These are phyloP conservation scores for Pichia sp. DNA, from an alignment of 1,139 yeast species.

Conservation along the genomic window DNA sequence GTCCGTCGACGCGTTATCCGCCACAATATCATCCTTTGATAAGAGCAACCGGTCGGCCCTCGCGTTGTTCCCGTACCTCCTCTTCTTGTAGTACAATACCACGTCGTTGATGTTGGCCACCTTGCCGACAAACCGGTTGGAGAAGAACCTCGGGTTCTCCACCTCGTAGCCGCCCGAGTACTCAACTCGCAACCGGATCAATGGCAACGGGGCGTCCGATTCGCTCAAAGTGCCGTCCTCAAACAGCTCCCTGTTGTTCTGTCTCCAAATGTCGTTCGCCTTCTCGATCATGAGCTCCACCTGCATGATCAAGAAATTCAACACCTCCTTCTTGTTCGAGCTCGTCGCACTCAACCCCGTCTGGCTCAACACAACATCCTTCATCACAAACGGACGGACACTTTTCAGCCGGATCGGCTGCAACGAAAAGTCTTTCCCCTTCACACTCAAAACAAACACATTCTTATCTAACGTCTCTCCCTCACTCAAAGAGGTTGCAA, in stretches of 20 bases:
- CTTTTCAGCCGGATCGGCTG: slow-evolving; percentile 66
- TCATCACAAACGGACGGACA: slow-evolving; percentile 80
- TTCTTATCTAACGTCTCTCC: slow-evolving; percentile 78
- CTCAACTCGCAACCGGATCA: slow-evolving; percentile 78
- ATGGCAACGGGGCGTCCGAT: slow-evolving; percentile 57
- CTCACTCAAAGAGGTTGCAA: slow-evolving; percentile 84
- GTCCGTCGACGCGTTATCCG: slow-evolving; percentile 7
- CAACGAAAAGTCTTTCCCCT: slow-evolving; percentile 54
- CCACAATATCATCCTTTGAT: slow-evolving; percentile 19
- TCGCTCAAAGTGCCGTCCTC: slow-evolving; percentile 27
- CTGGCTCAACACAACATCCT: slow-evolving; percentile 54
- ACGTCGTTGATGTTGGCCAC: slow-evolving; percentile 91
- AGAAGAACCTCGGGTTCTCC: slow-evolving; percentile 84
- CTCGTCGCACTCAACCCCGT: slow-evolving; percentile 58
- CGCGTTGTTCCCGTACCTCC: slow-evolving; percentile 24
- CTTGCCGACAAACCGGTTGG: slow-evolving; percentile 82
- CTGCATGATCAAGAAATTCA: slow-evolving; percentile 53
- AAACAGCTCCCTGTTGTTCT: slow-evolving; percentile 32
- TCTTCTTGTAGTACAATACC: slow-evolving; percentile 61
- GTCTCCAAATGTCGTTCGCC: slow-evolving; percentile 53
- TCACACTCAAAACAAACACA: slow-evolving; percentile 65
- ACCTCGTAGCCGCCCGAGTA: slow-evolving; percentile 88
- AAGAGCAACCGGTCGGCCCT: not conserved
- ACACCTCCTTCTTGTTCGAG: slow-evolving; percentile 59
- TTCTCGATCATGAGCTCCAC: slow-evolving; percentile 63